A percentile compares a stretch with the other conserved stretches of the same genome.
phyloP scores from a whole-genome alignment of 805 yeast genomes.

The Yamadazyma akitaensis region DNA sequence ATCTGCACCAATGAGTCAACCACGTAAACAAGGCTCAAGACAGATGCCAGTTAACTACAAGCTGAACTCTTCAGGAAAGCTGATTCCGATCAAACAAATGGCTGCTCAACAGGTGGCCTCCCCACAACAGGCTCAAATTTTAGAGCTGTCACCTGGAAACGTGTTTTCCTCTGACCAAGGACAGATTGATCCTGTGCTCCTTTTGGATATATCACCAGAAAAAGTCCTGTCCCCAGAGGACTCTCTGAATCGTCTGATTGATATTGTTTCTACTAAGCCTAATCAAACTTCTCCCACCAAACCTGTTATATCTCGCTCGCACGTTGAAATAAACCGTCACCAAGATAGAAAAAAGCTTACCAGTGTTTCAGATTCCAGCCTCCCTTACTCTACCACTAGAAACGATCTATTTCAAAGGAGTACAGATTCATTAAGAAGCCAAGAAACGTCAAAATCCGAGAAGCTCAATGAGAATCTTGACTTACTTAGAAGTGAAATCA shows the following conservation, averaged over 20 bases:
- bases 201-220: background rate
- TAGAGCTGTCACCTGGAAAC: background rate
- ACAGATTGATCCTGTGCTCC: background rate
- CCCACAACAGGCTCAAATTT: conserved; percentile 1
- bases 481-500: conserved; percentile 39
- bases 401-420: background rate
- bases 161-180: background rate
- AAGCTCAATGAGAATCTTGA: conserved; percentile 42
- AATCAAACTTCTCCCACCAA: background rate
- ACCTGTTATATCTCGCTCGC: background rate
- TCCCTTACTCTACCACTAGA: conserved; percentile 3
- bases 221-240: background rate
- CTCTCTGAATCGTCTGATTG: background rate
- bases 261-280: background rate
- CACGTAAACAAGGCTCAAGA: background rate
- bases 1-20: background rate
- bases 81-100: background rate
- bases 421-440: conserved; percentile 1
- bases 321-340: background rate
- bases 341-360: background rate
- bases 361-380: background rate
- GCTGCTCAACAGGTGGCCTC: conserved; percentile 1
- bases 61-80: background rate
- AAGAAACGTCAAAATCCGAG: conserved; percentile 21
- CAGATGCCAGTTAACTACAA: background rate